Conservation (phyloP, 2,329 filamentous ascomycete genomes). For the Nectriaceae sp. region DNA sequence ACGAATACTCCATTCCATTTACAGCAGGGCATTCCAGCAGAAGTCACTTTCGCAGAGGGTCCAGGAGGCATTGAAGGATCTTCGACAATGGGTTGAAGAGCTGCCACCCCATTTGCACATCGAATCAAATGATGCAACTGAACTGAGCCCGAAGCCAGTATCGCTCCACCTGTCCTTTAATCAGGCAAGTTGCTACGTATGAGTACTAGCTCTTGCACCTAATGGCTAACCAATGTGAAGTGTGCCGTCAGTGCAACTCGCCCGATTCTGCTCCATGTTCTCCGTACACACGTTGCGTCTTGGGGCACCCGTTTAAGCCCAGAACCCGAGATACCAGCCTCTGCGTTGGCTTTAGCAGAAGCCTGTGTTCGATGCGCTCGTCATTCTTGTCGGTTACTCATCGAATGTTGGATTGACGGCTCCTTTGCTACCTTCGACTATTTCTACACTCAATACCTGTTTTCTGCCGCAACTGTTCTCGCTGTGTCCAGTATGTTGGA, state of each 20-base stretch:
- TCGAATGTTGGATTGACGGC: constrained; percentile 48
- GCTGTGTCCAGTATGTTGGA: constrained; percentile 43
- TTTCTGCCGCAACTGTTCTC: constrained; percentile 46
- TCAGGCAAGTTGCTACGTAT: constrained; percentile 14
- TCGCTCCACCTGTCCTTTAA: constrained; percentile 38
- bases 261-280: constrained; percentile 36
- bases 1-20: constrained; percentile 33
- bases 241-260: constrained; percentile 36
- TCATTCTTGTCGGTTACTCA: constrained; percentile 44
- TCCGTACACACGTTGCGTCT: constrained; percentile 30
- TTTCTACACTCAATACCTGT: constrained; percentile 48
- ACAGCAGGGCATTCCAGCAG: constrained; percentile 30
- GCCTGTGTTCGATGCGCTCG: constrained; percentile 47
- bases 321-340: constrained; percentile 29
- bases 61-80: constrained; percentile 32
- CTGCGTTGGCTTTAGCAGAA: constrained; percentile 41
- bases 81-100: constrained; percentile 33
- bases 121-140: constrained; percentile 20
- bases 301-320: constrained; percentile 23
- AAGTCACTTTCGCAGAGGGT: constrained; percentile 34
- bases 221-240: constrained; percentile 19
- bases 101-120: constrained; percentile 34
- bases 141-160: constrained; percentile 30
- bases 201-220: neutral
- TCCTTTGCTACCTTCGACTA: constrained; percentile 50